Percentiles rank a stretch among this genome's conserved stretches.
Conservation (phyloP, 1,284 basidiomycete genomes). For the Ustilago xerochloae region DNA sequence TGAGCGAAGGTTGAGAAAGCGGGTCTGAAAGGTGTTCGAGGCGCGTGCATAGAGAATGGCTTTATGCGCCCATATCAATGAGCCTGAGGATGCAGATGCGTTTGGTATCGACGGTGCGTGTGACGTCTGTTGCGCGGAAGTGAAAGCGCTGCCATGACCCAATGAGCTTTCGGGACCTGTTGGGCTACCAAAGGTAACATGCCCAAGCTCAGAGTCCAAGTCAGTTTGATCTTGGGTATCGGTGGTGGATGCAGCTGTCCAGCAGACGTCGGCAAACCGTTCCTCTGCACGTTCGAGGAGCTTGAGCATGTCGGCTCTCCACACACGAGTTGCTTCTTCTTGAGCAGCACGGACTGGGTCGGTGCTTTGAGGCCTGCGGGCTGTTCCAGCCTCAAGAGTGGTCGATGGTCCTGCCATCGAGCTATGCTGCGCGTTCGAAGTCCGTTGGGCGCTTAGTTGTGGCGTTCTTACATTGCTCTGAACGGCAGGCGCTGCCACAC, state of each 20-base stretch:
- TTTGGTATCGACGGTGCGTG: slow-evolving; percentile 12
- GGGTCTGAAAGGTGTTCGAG: slow-evolving; percentile 58
- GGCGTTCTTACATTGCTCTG: background rate
- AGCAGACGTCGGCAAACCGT: slow-evolving; percentile 60
- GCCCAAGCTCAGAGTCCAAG: slow-evolving; percentile 16
- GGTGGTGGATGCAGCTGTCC: slow-evolving; percentile 31
- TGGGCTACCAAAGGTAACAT: background rate
- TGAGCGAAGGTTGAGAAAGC: slow-evolving; percentile 77
- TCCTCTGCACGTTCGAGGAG: slow-evolving; percentile 49
- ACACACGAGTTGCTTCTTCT: slow-evolving; percentile 45
- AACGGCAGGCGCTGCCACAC: slow-evolving; percentile 2
- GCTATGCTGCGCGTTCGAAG: background rate
- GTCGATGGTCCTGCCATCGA: slow-evolving; percentile 18
- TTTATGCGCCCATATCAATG: slow-evolving; percentile 85
- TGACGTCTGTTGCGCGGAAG: slow-evolving; percentile 1
- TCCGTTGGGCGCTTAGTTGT: background rate
- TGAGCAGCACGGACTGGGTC: slow-evolving; percentile 39
- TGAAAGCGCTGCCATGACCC: background rate
- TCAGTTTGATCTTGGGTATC: slow-evolving; percentile 11
- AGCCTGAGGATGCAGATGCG: background rate
- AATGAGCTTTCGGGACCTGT: slow-evolving; percentile 1
- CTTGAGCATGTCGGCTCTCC: slow-evolving; percentile 50
- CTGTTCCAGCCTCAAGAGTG: background rate
- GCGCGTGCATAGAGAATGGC: slow-evolving; percentile 94
- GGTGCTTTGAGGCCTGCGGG: slow-evolving; percentile 3